Base-by-base conservation (phyloP, 2,329 filamentous ascomycete genomes). In the Rosellinia necatrix region DNA sequence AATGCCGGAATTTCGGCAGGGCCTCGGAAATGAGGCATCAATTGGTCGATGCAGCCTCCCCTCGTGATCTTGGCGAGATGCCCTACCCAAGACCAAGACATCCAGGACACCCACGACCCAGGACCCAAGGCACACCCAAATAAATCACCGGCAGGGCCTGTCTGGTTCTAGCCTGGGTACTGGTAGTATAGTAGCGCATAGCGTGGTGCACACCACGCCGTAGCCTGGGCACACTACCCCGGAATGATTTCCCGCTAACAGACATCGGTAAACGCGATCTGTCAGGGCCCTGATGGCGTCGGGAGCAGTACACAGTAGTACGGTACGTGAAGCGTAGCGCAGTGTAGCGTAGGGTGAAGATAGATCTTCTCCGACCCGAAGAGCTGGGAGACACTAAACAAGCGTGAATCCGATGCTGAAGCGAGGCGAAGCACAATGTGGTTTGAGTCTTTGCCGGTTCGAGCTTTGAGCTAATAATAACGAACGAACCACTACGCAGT, bases 221-320 rank as follows among this genome's bases (percentile, higher is more conserved):
- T 17, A 35, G 17, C 35, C 37, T 46, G 38, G 52, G 59, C 57
- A 59, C 63, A 64, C 64, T 70, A 70, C 69, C 69, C 69, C 69
- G 67, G 69, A 71, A 66, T 65, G 68, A 71, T 71, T 70, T 67
- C 62, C 69, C 69, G 65, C 69, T 70, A 71, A 69, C 56, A 37
- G 44, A 32, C 32, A 55, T 62, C 57, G 57, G 49, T 56, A 61
- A 59, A 59, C 49, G 63, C 62, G 66, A 70, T 70, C 67, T 71
- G 67, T 68, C 67, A 69, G 64, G 66, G 68, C 63, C 62, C 63
- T 68, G 66, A 68, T 65, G 66, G 68, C 68, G 64, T 64, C 65
- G 63, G 55, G 63, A 67, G 65, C 61, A 58, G 44, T 58, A 53
- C 40, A 63, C 59, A 55, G 42, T 59, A 56, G 53, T 30, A 49